These are phyloP conservation scores for Candida glucosophila DNA, from an alignment of 1,139 yeast species.

Conservation along the genomic window DNA sequence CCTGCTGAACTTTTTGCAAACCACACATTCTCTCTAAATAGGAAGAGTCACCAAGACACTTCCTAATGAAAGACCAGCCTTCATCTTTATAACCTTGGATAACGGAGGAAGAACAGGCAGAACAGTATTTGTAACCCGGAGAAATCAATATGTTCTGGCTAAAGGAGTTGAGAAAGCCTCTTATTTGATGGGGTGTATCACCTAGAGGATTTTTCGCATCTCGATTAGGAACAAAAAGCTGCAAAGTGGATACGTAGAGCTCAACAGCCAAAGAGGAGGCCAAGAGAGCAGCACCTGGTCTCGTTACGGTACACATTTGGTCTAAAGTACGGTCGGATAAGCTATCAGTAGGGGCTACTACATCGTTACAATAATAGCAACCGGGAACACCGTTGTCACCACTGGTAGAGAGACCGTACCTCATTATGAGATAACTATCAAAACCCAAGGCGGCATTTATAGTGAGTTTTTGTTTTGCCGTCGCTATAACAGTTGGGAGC, in stretches of 20 bases:
- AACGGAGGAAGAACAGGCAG: constrained; percentile 71
- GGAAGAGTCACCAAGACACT: constrained; percentile 55
- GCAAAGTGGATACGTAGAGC: constrained; percentile 64
- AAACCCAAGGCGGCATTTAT: constrained; percentile 93
- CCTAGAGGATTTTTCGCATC: too few relatives aligned
- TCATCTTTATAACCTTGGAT: constrained; percentile 36
- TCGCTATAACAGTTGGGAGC: constrained; percentile 83
- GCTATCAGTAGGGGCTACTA: constrained; percentile 88
- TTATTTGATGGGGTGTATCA: constrained; percentile 74
- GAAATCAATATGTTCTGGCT: constrained; percentile 57
- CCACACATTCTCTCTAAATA: constrained; percentile 77
- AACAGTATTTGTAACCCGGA: constrained; percentile 67
- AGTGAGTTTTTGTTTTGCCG: constrained; percentile 58
- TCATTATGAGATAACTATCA: constrained; percentile 86
- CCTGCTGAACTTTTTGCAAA: constrained; percentile 57
- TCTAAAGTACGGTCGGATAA: constrained; percentile 79
- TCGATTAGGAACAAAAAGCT: too few relatives aligned
- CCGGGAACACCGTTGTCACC: constrained; percentile 32
- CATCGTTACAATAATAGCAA: constrained; percentile 93
- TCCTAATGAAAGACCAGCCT: constrained; percentile 77
- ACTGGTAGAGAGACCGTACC: constrained; percentile 68
- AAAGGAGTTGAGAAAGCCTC: constrained; percentile 72
- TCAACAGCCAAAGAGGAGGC: constrained; percentile 89
- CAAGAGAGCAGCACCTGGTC: constrained; percentile 89
- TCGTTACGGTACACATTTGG: constrained; percentile 96